These are phyloP conservation scores for Rhodofomes roseus DNA, from an alignment of 1,284 basidiomycete species.

Conservation along the genomic window DNA sequence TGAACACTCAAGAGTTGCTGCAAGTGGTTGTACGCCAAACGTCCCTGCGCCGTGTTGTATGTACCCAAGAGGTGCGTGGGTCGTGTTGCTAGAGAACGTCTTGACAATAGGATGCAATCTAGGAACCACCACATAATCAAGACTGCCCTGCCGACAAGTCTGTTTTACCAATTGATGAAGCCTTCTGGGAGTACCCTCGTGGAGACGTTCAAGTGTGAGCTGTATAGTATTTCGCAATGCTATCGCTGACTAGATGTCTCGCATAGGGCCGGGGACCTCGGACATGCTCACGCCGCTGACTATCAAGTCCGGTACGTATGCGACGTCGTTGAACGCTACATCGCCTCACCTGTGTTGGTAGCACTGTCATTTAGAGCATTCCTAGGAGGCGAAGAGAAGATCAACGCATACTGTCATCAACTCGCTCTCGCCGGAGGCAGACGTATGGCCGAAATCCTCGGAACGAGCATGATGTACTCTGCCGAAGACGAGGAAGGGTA, in stretches of 20 bases:
- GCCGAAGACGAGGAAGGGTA: conserved; percentile 47
- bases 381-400: conserved; percentile 80
- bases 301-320: conserved; percentile 41
- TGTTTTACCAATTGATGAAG: conserved; percentile 40
- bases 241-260: not conserved
- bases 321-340: not conserved
- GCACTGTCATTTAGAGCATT: conserved; percentile 74
- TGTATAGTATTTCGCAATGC: not conserved
- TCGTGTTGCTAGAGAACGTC: conserved; percentile 6
- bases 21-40: conserved; percentile 78
- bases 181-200: conserved; percentile 37
- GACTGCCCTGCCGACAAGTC: conserved; percentile 64
- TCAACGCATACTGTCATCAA: conserved; percentile 69
- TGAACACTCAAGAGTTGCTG: conserved; percentile 51
- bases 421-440: conserved; percentile 72
- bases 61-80: conserved; percentile 58
- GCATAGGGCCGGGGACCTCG: conserved; percentile 60
- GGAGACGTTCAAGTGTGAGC: conserved; percentile 46
- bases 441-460: conserved; percentile 55
- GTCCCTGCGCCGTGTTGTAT: conserved; percentile 69
- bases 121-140: conserved; percentile 77
- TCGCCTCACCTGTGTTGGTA: conserved; percentile 12
- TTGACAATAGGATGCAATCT: not conserved
- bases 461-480: conserved; percentile 54
- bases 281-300: conserved; percentile 54